A percentile compares a stretch with the other conserved stretches of the same genome.
These are phyloP conservation scores for Niebla homalea DNA, from an alignment of 495 filamentous ascomycete genomes.

Conservation along the genomic window DNA sequence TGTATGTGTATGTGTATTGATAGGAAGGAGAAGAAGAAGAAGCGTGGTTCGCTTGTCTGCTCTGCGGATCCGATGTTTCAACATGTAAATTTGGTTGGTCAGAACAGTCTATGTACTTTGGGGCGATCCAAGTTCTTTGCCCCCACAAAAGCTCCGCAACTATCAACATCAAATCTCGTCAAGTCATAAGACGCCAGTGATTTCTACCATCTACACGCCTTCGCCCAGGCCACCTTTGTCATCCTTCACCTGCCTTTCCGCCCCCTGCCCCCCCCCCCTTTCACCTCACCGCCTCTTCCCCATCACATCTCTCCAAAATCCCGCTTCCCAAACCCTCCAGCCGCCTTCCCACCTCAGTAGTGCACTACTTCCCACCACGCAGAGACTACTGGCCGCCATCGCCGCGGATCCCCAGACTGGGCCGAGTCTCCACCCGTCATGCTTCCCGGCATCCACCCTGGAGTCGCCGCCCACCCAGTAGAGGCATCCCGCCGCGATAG, in stretches of 20 bases:
- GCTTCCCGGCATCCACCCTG: constrained; percentile 2
- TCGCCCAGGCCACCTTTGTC: no score
- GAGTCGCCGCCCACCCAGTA: constrained; percentile 29
- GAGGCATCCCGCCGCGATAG: constrained; percentile 68
- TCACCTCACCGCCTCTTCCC: neutral
- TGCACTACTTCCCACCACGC: constrained; percentile 61
- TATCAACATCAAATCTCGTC: no score
- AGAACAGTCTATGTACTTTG: no score
- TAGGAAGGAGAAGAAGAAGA: no score
- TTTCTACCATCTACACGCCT: neutral
- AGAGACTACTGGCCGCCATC: constrained; percentile 77
- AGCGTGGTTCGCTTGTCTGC: no score
- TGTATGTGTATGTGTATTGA: no score
- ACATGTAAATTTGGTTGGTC: no score
- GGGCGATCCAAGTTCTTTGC: no score
- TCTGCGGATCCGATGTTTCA: no score
- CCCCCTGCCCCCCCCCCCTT: neutral
- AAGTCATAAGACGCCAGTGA: no score
- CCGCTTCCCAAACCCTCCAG: constrained; percentile 1
- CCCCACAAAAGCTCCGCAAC: no score
- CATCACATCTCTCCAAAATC: neutral
- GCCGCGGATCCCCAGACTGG: constrained; percentile 78
- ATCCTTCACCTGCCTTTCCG: neutral
- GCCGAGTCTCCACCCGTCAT: constrained; percentile 40
- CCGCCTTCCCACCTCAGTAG: constrained; percentile 39